Base-by-base conservation (phyloP, 108 stramenopile genomes). In the Phaeodactylum tricornutum region DNA sequence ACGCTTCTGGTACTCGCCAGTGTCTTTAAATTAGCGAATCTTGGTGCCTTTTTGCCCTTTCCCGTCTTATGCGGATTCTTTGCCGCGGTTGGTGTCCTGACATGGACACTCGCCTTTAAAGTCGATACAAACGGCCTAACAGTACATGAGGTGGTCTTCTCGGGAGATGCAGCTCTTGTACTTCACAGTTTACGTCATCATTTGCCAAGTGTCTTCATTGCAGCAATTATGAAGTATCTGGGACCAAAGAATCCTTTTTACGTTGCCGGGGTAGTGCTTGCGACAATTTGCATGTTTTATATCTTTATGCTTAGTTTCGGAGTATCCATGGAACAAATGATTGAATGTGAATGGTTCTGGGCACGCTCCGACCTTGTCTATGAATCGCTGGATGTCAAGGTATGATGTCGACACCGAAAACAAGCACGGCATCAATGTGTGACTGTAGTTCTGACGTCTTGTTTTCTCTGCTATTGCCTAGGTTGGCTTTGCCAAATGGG, bases 11-110 rank as follows among this genome's bases (percentile, higher is more conserved):
- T 81, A 2, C 37, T 62, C 3, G 79, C 79, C 1, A 41, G 55
- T 11, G 58, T 66, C 29, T 67, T 77, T 33, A 66, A 71, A 50
- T 43, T 85, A 19, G 84, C 77, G 29, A 85, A 81, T 56, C 29
- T 81, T 5, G 84, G 79, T 8, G 52, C 69, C 0, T 85, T 72
- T 47, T 56, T 85, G 15, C 84, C 84, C 0, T 81, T 69, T 54
- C 56, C 74, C 9, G 84, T 85, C 2, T 52, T 85, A 7, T 77
- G 76, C 49, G 84, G 84, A 7, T 85, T 85, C 48, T 85, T 85
- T 57, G 47, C 77, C 12, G 64, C 79, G 8, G 70, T 85, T 40
- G 84, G 79, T 3, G 54, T 85, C 29, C 60, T 73, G 19, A 61
- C 71, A 40, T 85, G 77, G 77, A 69, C 67, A 22, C 47, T 72